Evolutionary conservation across 2,329 filamentous ascomycete genomes (phyloP).

Genomic region (Microascus cirrosus): DNA sequence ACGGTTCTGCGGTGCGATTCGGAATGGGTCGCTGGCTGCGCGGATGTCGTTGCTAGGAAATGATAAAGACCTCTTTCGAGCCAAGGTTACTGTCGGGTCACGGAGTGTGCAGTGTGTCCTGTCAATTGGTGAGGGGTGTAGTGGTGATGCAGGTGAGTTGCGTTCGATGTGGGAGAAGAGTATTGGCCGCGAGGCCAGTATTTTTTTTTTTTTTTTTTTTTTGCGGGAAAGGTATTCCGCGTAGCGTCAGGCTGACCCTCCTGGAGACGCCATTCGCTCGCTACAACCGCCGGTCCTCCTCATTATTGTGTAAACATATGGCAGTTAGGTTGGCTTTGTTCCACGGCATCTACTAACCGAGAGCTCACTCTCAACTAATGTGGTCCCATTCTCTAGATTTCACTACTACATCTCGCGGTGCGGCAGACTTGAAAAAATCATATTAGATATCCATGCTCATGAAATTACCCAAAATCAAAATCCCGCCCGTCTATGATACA

Average conservation of each 20-base stretch:
- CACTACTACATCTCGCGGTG: no score
- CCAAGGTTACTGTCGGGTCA: background rate
- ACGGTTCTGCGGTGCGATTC: conserved; percentile 3
- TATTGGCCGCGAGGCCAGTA: background rate
- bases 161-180: no score
- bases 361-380: no score
- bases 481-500: background rate
- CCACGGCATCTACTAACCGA: no score
- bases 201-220: no score
- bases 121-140: background rate
- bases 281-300: no score
- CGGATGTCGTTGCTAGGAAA: conserved; percentile 5
- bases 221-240: no score
- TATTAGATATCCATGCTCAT: no score
- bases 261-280: background rate
- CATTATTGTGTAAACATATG: no score
- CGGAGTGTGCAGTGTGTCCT: background rate
- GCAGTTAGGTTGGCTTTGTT: no score
- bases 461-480: background rate
- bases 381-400: no score
- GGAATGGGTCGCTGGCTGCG: conserved; percentile 4
- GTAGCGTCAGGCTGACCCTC: background rate
- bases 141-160: background rate
- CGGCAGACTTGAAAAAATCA: no score
- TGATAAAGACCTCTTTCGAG: conserved; percentile 5